Percentiles rank a stretch among this genome's conserved stretches.
Conservation (phyloP, 2,329 filamentous ascomycete species). For the Helotiales sp. region DNA sequence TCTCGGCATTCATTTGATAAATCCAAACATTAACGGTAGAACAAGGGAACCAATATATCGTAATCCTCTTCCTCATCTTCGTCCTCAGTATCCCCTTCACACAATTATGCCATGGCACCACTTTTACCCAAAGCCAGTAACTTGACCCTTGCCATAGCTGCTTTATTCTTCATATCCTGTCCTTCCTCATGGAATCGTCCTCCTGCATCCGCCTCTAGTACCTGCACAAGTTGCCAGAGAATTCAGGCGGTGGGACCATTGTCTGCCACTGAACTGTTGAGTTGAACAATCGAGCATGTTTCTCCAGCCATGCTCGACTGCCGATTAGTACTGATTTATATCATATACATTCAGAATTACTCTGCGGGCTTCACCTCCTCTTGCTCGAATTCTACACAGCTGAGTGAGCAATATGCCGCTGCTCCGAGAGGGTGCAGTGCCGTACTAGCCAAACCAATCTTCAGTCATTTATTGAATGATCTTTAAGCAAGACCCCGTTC, state of each 20-base stretch:
- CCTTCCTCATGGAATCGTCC: slow-evolving; percentile 26
- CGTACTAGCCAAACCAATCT: slow-evolving; percentile 22
- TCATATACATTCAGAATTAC: neutral
- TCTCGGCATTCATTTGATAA: neutral
- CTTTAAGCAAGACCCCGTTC: slow-evolving; percentile 17
- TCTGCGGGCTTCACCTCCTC: slow-evolving; percentile 19
- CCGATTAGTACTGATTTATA: neutral
- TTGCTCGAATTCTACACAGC: slow-evolving; percentile 24
- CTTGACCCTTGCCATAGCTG: slow-evolving; percentile 26
- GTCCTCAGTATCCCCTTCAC: slow-evolving; percentile 38
- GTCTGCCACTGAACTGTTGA: slow-evolving; percentile 32
- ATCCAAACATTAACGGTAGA: slow-evolving; percentile 18
- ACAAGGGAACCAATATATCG: slow-evolving; percentile 31
- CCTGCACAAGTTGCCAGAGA: slow-evolving; percentile 31
- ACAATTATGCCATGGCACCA: slow-evolving; percentile 40
- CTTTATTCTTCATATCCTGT: slow-evolving; percentile 22
- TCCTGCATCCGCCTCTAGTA: slow-evolving; percentile 32
- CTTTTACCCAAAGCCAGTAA: slow-evolving; percentile 41
- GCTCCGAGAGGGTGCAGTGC: slow-evolving; percentile 31
- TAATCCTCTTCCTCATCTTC: slow-evolving; percentile 30
- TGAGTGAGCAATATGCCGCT: slow-evolving; percentile 31
- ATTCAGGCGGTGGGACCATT: slow-evolving; percentile 34
- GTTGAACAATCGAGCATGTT: slow-evolving; percentile 30
- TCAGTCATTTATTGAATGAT: slow-evolving; percentile 23
- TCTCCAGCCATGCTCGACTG: slow-evolving; percentile 28